A percentile compares a stretch with the other conserved stretches of the same genome.
phyloP scores from a whole-genome alignment of 2,329 filamentous ascomycete genomes.

The Fusarium redolens region DNA sequence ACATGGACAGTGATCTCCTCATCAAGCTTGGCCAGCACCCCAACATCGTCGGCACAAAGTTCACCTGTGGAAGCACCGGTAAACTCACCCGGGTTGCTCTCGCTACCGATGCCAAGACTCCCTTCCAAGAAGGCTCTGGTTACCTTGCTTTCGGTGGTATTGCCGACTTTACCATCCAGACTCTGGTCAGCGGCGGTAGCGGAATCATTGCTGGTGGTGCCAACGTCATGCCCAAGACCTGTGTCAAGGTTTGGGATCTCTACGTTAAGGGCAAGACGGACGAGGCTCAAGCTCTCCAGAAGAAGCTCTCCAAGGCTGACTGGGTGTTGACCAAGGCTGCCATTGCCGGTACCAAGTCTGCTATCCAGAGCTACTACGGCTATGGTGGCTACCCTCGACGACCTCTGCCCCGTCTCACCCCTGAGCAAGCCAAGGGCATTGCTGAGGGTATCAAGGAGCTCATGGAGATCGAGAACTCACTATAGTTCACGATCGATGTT shows the following conservation, averaged over 20 bases:
- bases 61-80: conserved; percentile 91
- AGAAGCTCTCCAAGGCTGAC: conserved; percentile 80
- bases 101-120: conserved; percentile 77
- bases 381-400: conserved; percentile 82
- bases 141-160: conserved; percentile 92
- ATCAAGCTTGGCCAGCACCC: conserved; percentile 82
- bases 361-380: conserved; percentile 82
- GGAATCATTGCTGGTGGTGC: conserved; percentile 89
- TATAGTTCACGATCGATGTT: conserved; percentile 48
- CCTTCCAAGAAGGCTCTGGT: conserved; percentile 66
- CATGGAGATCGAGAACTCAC: conserved; percentile 72
- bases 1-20: conserved; percentile 89
- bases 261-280: conserved; percentile 78
- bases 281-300: conserved; percentile 81
- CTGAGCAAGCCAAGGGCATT: conserved; percentile 65
- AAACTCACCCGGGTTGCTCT: conserved; percentile 86
- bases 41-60: conserved; percentile 90
- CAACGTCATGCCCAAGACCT: conserved; percentile 86
- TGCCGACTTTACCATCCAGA: conserved; percentile 88
- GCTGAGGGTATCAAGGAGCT: conserved; percentile 69
- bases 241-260: conserved; percentile 81
- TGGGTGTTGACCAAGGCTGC: conserved; percentile 86
- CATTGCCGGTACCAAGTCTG: conserved; percentile 87
- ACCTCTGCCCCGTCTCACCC: conserved; percentile 74
- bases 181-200: conserved; percentile 79